Base-by-base conservation (phyloP, 176 grass and related monocot genomes). In the Zizania latifolia region DNA sequence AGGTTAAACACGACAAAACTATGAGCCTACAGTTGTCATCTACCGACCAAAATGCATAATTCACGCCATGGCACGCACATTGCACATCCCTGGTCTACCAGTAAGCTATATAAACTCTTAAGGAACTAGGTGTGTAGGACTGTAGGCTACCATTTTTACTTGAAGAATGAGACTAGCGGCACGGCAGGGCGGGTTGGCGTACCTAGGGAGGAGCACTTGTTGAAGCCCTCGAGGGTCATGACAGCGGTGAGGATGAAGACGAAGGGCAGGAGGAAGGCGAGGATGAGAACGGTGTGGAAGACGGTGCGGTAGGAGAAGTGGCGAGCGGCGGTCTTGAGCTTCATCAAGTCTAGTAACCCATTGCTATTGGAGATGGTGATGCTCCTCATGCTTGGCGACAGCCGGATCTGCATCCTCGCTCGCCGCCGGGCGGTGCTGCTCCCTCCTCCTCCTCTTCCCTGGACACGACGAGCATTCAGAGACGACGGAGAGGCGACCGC, bases 151-250 rank as follows among this genome's bases (percentile, higher is more conserved):
- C 10, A 43, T 15, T 43, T 43, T 0, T 14, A 9, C 16, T 33
- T 71, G 36, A 37, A 33, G 56, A 76, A 64, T 3, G 17, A 2
- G 37, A 57, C 2, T 24, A 68, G n/a, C 8, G 39, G 5, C 26
- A 19, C 9, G 6, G 39, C 5, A 13, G 6, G 30, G 30, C 1
- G 2, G 12, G 35, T 50, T 10, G 35, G n/a, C 14, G 53, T 72
- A 97, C 94, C 91, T 59, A 98, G 84, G 57, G 94, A 92, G 82
- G 94, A 98, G 81, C 94, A 98, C 81, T 91, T 98, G 75, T 98
- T 91, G 82, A 94, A 90, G 9, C 94, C 91, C 80, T 98, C 94
- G 1, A 94, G 86, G 60, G 94, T 98, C 81, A 94, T 70, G 81
- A 98, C 69, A 4, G 94, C 94, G 4, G 89, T 98, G 74, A 98